Conservation (phyloP, 164 flowering plant species). For the Aristolochia californica region DNA sequence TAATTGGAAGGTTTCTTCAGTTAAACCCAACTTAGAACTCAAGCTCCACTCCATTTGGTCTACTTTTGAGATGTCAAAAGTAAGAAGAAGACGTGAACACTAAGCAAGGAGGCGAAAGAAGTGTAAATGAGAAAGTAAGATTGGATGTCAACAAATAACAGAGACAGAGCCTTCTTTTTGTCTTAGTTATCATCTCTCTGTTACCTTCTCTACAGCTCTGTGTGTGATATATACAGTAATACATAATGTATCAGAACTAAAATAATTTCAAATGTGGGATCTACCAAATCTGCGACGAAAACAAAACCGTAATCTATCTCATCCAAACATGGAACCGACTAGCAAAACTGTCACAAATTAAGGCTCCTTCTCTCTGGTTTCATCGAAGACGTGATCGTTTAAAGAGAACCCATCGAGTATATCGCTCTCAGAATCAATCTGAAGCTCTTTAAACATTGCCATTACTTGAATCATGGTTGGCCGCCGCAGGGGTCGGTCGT, state of each 20-base stretch:
- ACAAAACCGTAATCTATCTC: conserved; percentile 6
- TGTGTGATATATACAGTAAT: conserved; percentile 21
- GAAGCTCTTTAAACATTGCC: conserved; percentile 86
- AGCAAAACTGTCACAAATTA: conserved; percentile 1
- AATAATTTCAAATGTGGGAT: neutral
- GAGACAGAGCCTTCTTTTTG: no score
- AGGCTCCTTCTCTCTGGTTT: conserved; percentile 31
- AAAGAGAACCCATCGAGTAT: conserved; percentile 57
- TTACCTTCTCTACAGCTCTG: neutral
- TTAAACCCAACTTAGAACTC: no score
- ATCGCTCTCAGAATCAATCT: conserved; percentile 55
- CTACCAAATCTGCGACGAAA: neutral
- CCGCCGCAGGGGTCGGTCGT: conserved; percentile 63
- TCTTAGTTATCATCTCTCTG: no score
- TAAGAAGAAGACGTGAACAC: no score
- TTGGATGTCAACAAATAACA: no score
- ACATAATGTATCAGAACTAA: conserved; percentile 5
- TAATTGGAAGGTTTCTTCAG: no score
- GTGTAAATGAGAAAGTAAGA: no score
- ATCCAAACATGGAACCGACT: neutral
- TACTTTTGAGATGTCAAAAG: no score
- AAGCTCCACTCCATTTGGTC: no score
- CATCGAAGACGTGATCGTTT: conserved; percentile 42
- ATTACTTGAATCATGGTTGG: conserved; percentile 96
- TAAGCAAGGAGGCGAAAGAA: no score